Evolutionary conservation across 2,329 filamentous ascomycete species (phyloP).

Genomic region (Atkinsonella hypoxylon): DNA sequence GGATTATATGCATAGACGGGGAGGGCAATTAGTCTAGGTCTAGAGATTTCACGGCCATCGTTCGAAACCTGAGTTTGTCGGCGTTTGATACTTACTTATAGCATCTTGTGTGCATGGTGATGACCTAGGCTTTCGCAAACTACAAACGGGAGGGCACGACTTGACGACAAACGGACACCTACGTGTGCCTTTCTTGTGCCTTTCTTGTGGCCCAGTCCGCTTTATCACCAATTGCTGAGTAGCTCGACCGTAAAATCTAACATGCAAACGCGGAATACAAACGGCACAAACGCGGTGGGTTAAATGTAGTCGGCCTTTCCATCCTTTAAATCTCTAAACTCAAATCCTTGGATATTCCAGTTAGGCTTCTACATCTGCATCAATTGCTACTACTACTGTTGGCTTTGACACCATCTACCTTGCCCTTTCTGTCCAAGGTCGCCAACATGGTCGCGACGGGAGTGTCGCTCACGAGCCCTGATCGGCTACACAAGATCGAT

Average conservation of each 20-base stretch:
- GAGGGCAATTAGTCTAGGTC: neutral
- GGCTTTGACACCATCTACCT: neutral
- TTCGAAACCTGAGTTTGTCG: neutral
- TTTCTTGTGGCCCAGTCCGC: too few species aligned
- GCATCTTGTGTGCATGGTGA: too few species aligned
- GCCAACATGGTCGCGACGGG: neutral
- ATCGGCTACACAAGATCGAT: conserved; percentile 22
- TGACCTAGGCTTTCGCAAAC: neutral
- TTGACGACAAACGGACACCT: neutral
- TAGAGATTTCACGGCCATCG: neutral
- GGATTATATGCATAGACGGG: neutral
- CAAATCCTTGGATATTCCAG: too few species aligned
- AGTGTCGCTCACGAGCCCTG: conserved; percentile 1
- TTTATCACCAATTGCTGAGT: too few species aligned
- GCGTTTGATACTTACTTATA: neutral
- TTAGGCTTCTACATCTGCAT: too few species aligned
- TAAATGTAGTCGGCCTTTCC: too few species aligned
- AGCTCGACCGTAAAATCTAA: too few species aligned
- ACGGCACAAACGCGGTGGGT: too few species aligned
- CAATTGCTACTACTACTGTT: too few species aligned
- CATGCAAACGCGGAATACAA: too few species aligned
- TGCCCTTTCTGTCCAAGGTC: neutral
- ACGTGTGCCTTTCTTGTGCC: too few species aligned
- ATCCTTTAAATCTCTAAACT: too few species aligned
- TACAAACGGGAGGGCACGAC: neutral